Evolutionary conservation across 306 rosid species (phyloP).

Genomic region (Canavalia ensiformis): DNA sequence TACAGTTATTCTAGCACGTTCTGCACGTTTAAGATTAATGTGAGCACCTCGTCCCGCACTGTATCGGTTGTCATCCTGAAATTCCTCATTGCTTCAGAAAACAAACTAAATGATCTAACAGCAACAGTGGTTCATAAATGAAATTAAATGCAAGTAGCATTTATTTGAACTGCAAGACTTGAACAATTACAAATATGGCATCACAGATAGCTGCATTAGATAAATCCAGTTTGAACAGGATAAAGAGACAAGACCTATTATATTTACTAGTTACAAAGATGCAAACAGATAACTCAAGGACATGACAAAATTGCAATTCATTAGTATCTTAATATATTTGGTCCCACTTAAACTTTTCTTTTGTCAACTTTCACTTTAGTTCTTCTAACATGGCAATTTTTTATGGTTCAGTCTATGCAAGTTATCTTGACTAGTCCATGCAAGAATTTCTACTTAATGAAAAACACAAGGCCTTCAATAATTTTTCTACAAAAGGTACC

Average conservation of each 20-base stretch:
- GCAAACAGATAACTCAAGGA: neutral
- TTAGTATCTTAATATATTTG: neutral
- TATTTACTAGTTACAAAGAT: neutral
- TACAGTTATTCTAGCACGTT: conserved; percentile 85
- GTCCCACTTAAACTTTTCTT: conserved; percentile 8
- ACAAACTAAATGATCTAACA: conserved; percentile 44
- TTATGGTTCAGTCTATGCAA: neutral
- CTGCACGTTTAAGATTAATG: conserved; percentile 95
- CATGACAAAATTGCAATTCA: neutral
- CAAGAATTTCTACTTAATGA: conserved; percentile 7
- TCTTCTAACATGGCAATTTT: neutral
- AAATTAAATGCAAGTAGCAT: conserved; percentile 12
- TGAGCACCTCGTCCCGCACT: conserved; percentile 96
- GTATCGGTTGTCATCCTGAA: conserved; percentile 87
- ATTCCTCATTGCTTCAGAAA: conserved; percentile 41
- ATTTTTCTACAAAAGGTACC: neutral
- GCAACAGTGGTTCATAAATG: conserved; percentile 1
- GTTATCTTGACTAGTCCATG: conserved; percentile 6
- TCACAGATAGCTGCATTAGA: conserved; percentile 8
- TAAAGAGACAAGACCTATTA: neutral
- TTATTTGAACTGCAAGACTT: conserved; percentile 27
- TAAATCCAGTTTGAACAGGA: conserved; percentile 10
- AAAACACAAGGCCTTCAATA: conserved; percentile 24
- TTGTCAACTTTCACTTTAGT: neutral
- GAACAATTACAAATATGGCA: neutral